Conservation (phyloP, 2,329 filamentous ascomycete species). For the Botrytis pseudocinerea region DNA sequence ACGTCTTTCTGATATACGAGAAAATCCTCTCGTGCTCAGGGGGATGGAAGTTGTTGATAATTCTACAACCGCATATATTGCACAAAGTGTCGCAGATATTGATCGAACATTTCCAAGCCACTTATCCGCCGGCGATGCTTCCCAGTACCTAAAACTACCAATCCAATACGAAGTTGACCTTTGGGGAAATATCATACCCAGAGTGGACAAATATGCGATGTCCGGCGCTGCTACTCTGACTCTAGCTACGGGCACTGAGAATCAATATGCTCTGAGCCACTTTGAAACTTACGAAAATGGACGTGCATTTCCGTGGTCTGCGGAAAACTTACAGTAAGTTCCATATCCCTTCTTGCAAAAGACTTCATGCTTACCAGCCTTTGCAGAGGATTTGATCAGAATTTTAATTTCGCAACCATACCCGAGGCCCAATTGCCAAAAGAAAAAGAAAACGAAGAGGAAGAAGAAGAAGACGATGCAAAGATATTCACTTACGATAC, state of each 20-base stretch:
- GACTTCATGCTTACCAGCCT: not conserved
- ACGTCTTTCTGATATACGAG: not conserved
- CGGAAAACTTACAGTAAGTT: not conserved
- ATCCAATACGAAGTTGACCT: rapidly evolving
- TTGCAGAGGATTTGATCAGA: not conserved
- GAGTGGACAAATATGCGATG: not conserved
- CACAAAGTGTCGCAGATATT: not conserved
- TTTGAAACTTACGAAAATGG: not conserved
- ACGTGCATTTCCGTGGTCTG: not conserved
- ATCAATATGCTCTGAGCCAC: rapidly evolving
- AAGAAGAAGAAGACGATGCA: not conserved
- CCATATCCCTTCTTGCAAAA: not conserved
- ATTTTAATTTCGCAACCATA: not conserved
- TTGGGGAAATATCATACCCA: not conserved
- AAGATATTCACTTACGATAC: not conserved
- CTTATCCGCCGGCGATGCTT: not conserved
- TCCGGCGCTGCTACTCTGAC: too few relatives aligned
- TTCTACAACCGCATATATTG: not conserved
- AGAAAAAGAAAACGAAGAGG: not conserved
- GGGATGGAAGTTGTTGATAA: not conserved
- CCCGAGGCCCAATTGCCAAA: not conserved
- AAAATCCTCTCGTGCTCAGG: too few relatives aligned
- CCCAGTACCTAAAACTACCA: not conserved
- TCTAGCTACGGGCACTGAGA: too few relatives aligned
- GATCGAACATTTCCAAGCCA: not conserved